Evolutionary conservation across 192 early-diverging fungal species (phyloP), one percentile per base, ranked within the genome.

Genomic region (Coemansia sp.): DNA sequence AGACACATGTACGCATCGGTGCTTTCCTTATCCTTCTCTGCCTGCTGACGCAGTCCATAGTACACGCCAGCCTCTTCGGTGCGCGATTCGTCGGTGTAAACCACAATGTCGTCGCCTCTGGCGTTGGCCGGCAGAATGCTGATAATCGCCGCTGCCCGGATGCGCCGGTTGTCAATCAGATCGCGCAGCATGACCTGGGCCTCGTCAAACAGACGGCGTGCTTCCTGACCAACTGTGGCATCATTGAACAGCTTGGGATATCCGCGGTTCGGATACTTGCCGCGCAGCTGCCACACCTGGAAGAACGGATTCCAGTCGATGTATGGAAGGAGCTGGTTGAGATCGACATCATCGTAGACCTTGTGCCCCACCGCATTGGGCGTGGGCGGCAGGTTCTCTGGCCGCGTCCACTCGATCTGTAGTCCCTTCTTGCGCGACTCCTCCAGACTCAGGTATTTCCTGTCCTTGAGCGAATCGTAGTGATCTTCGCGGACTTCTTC

Each of bases 271-370:
- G 94, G 94, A 61, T 97, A 97, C 60, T 88, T 90, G 49, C 94
- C 94, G 21, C 94, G 83, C 20, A 97, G 80, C 76, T 97, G 94
- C 89, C 91, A 97, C 12, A 92, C 92, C 67, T 97, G 94, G 84
- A 97, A 97, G 84, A 97, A 97, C 26, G 94, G 94, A 49, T 93
- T 97, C 93, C 94, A 97, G 71, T 97, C 94, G 44, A 97, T 95
- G 58, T 88, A 89, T n/a, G 82, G 71, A 22, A 92, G 60, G 12
- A 97, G 74, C 32, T 79, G 64, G 40, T 82, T 78, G 39, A 97
- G 82, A 47, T 90, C 87, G 67, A 84, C 82, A 53, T 90, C 80
- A 43, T 88, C 75, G 53, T 87, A 87, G 11, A 88, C 70, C 58
- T 85, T 86, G 46, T 86, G 88, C 29, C 94, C 94, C 38, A 92